phyloP scores from a whole-genome alignment of 2,329 filamentous ascomycete genomes.

The Fusarium guadeloupense region DNA sequence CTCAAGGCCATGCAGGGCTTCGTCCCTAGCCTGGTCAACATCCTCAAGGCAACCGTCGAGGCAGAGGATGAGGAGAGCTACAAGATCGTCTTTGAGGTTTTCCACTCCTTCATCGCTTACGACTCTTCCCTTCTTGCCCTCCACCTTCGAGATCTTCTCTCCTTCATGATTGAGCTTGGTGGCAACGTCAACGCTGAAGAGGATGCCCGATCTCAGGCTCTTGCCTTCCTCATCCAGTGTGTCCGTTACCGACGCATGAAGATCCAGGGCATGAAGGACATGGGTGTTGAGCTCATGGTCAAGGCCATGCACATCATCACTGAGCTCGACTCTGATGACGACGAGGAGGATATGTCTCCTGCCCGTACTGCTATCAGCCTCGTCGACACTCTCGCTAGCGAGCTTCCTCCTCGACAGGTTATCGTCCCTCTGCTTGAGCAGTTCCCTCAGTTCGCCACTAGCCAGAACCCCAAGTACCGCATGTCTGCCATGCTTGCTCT shows the following conservation, averaged over 20 bases:
- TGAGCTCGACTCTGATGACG: conserved; percentile 81
- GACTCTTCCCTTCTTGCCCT: conserved; percentile 83
- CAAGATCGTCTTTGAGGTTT: conserved; percentile 93
- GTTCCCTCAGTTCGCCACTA: conserved; percentile 82
- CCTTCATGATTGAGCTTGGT: conserved; percentile 92
- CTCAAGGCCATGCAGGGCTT: conserved; percentile 80
- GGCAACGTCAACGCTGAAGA: conserved; percentile 80
- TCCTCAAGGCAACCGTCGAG: conserved; percentile 85
- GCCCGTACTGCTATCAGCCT: conserved; percentile 85
- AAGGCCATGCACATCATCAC: conserved; percentile 90
- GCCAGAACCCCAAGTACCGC: conserved; percentile 78
- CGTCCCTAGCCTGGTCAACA: conserved; percentile 87
- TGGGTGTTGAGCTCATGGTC: conserved; percentile 86
- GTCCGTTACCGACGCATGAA: conserved; percentile 95
- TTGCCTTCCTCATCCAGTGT: conserved; percentile 93
- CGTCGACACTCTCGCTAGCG: conserved; percentile 87
- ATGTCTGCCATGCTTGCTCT: conserved; percentile 92
- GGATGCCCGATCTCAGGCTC: conserved; percentile 86
- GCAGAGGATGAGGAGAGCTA: conserved; percentile 85
- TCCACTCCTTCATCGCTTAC: conserved; percentile 92
- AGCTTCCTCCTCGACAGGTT: conserved; percentile 91
- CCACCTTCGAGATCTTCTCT: conserved; percentile 89
- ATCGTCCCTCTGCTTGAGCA: conserved; percentile 90
- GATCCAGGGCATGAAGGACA: conserved; percentile 84
- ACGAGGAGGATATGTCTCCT: conserved; percentile 82